Conservation (phyloP, 2,329 filamentous ascomycete genomes). For the Grosmannia serpens region DNA sequence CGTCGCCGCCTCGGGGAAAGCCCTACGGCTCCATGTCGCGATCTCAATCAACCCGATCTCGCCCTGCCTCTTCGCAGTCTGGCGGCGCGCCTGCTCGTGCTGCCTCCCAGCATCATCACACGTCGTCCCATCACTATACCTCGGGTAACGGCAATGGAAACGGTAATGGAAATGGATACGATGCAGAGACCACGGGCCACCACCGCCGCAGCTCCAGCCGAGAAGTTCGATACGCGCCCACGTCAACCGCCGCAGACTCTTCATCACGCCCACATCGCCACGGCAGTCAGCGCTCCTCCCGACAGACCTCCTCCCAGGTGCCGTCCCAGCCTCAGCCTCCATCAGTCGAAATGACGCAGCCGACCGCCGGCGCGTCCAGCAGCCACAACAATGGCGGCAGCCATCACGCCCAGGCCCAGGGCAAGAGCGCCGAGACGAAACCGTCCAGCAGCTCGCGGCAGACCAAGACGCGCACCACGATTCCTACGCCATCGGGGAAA, state of each 20-base stretch:
- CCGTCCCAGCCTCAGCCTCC: slow-evolving; percentile 7
- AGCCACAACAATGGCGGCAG: slow-evolving; percentile 7
- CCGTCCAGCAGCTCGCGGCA: slow-evolving; percentile 34
- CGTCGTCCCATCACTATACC: slow-evolving; percentile 7
- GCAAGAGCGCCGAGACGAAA: slow-evolving; percentile 32
- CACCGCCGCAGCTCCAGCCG: slow-evolving; percentile 42
- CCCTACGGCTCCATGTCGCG: slow-evolving; percentile 18
- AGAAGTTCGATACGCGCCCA: slow-evolving; percentile 52
- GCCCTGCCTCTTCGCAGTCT: slow-evolving; percentile 19
- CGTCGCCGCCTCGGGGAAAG: slow-evolving; percentile 19
- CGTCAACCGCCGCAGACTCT: slow-evolving; percentile 36
- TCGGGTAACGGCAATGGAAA: slow-evolving; percentile 1
- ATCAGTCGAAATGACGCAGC: slow-evolving; percentile 20
- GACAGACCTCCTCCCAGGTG: slow-evolving; percentile 4
- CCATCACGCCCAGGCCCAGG: neutral
- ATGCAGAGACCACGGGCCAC: slow-evolving; percentile 4
- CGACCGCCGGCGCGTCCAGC: slow-evolving; percentile 23
- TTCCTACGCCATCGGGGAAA: slow-evolving; percentile 80
- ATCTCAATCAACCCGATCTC: slow-evolving; percentile 26
- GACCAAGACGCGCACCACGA: slow-evolving; percentile 60
- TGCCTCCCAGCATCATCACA: slow-evolving; percentile 15
- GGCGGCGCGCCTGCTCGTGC: slow-evolving; percentile 10
- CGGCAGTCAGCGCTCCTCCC: slow-evolving; percentile 32
- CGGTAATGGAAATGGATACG: slow-evolving; percentile 4
- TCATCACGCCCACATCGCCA: slow-evolving; percentile 34